These are phyloP conservation scores for Beauveria pseudobassiana DNA, from an alignment of 2,329 filamentous ascomycete species.

Conservation along the genomic window DNA sequence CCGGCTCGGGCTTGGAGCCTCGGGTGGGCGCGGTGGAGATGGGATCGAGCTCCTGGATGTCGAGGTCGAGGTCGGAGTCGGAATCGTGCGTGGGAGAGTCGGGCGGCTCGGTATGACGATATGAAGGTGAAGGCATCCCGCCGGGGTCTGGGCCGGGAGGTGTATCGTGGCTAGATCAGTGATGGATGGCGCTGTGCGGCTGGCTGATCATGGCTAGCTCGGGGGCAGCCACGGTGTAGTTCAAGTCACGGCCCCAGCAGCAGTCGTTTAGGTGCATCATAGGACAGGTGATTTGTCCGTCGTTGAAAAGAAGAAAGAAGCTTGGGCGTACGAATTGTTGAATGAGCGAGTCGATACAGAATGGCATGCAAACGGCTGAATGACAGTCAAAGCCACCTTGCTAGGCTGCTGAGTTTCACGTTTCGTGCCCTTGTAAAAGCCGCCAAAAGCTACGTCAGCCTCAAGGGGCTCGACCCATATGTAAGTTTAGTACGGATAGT, in stretches of 20 bases:
- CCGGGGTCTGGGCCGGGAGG: conserved; percentile 12
- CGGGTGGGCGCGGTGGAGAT: conserved; percentile 30
- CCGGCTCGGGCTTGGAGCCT: conserved; percentile 22
- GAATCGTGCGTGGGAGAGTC: conserved; percentile 61
- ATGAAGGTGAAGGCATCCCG: conserved; percentile 51
- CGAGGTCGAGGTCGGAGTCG: conserved; percentile 65
- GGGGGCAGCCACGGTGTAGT: conserved; percentile 4
- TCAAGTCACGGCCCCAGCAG: conserved; percentile 11
- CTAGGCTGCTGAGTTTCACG: not conserved
- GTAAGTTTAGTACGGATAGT: not conserved
- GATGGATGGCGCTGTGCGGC: conserved; percentile 18
- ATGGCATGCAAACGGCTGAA: not conserved
- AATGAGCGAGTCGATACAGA: not conserved
- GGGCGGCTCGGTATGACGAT: conserved; percentile 52
- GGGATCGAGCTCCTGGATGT: conserved; percentile 74
- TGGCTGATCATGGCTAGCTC: conserved; percentile 11
- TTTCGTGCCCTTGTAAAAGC: not conserved
- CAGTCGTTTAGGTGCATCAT: conserved; percentile 3
- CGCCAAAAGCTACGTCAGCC: conserved; percentile 9
- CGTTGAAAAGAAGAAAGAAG: not conserved
- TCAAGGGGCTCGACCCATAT: not conserved
- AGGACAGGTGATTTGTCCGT: not conserved
- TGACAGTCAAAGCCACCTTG: not conserved
- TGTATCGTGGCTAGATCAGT: conserved; percentile 9
- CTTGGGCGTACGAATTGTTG: not conserved